A percentile compares a stretch with the other conserved stretches of the same genome.
phyloP scores from a whole-genome alignment of 1,284 basidiomycete genomes.

The Boletus holoroseus region DNA sequence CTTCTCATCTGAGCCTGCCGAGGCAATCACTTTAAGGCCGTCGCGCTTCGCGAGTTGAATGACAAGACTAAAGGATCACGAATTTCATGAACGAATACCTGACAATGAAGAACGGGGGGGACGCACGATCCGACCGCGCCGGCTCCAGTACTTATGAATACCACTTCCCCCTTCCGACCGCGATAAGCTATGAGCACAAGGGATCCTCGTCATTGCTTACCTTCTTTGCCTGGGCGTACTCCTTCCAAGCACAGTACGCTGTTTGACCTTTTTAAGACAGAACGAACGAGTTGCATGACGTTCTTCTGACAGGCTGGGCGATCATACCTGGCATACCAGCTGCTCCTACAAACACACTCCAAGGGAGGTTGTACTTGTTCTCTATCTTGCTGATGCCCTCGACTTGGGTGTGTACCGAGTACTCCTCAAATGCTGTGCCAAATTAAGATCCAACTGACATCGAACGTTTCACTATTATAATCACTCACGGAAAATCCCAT shows the following conservation, averaged over 20 bases:
- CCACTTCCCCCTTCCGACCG: constrained; percentile 17
- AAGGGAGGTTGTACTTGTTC: constrained; percentile 19
- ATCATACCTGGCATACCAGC: constrained; percentile 21
- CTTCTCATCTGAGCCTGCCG: constrained; percentile 38
- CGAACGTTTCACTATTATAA: constrained; percentile 6
- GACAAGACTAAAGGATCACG: constrained; percentile 19
- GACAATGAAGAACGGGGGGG: background rate
- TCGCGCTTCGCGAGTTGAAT: constrained; percentile 37
- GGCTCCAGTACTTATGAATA: constrained; percentile 18
- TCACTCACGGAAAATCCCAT: constrained; percentile 15
- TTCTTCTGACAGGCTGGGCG: too few relatives aligned
- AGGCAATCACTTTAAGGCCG: constrained; percentile 38
- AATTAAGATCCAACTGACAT: background rate
- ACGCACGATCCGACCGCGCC: constrained; percentile 27
- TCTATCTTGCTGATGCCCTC: constrained; percentile 17
- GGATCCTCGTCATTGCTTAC: background rate
- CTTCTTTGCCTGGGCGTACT: constrained; percentile 21
- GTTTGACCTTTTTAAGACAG: constrained; percentile 16
- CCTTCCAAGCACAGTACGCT: constrained; percentile 23
- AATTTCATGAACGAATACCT: background rate
- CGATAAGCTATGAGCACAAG: background rate
- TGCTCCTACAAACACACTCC: constrained; percentile 21
- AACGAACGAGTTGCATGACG: background rate
- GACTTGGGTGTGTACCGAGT: constrained; percentile 22
- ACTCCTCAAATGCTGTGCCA: constrained; percentile 16